Base-by-base conservation (phyloP, 192 early-diverging fungal genomes). In the Diversispora eburnea region DNA sequence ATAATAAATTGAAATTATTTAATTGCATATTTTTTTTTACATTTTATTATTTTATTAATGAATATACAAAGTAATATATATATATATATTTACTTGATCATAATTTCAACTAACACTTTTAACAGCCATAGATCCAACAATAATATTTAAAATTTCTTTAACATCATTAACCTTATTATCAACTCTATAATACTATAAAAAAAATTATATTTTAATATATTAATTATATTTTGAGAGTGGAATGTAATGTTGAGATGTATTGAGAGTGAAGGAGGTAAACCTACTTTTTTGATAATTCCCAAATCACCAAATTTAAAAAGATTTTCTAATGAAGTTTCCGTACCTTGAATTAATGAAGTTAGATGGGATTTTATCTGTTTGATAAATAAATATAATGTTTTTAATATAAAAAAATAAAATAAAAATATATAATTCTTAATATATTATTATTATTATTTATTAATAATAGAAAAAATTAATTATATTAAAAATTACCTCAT, bases 111-210 rank as follows among this genome's bases (percentile, higher is more conserved):
- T 77, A 8, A 62, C 39, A 62, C 55, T 77, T 72, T 88, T 88
- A 52, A 86, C 76, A 6, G 86, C 83, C 57, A 88, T 88, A 19
- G 84, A 73, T 49, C 86, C 83, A 65, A 79, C 72, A 39, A 86
- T 77, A 45, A 81, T 72, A 58, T 80, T 75, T 78, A 86, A 77
- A 6, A 88, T 76, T 39, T 64, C 76, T 6, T 82, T 69, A 56
- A 67, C 59, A 64, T 82, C 77, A n/a, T 76, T 75, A 39, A 77
- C 56, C 42, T 77, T 74, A 56, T 77, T 68, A 43, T 74, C 78
- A n/a, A 85, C 74, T 72, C 84, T 81, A 70, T 88, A 88, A 67
- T 79, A 83, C 85, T 85, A 74, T 17, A 43, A 48, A 33, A 33
- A 33, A 33, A 33, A 33, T 33, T 33, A 33, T 1, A 33, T 33